phyloP scores from a whole-genome alignment of 1,284 basidiomycete genomes.

The Melampsora larici-populina region DNA sequence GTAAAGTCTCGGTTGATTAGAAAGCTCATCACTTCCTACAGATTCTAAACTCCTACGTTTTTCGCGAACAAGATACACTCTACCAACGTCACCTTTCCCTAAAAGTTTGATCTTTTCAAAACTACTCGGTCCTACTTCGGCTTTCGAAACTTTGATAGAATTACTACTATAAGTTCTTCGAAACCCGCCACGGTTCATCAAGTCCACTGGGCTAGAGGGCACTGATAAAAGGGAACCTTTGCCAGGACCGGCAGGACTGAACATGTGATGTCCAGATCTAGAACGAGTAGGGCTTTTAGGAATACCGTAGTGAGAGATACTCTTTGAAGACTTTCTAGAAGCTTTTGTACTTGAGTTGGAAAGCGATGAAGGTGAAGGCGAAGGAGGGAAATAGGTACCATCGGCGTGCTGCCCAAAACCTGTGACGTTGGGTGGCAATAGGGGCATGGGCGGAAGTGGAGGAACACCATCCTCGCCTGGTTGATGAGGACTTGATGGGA shows the following conservation, averaged over 20 bases:
- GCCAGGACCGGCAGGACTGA: not conserved
- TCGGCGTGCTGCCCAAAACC: conserved; percentile 38
- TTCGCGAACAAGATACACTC: conserved; percentile 90
- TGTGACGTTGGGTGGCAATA: conserved; percentile 20
- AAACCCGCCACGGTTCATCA: conserved; percentile 63
- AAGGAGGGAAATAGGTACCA: conserved; percentile 26
- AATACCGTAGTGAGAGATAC: conserved; percentile 11
- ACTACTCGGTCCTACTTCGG: conserved; percentile 82
- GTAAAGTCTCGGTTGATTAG: conserved; percentile 28
- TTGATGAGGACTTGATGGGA: not conserved
- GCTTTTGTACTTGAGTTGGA: not conserved
- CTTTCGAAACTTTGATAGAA: conserved; percentile 78
- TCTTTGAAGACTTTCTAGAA: conserved; percentile 18
- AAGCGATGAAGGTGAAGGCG: not conserved
- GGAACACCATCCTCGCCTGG: not conserved
- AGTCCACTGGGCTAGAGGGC: not conserved
- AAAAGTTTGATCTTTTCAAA: conserved; percentile 93
- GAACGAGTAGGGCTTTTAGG: not conserved
- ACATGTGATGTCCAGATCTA: not conserved
- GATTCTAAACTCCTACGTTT: conserved; percentile 89
- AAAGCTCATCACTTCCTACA: conserved; percentile 82
- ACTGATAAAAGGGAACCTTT: not conserved
- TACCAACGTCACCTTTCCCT: conserved; percentile 91
- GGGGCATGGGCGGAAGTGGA: conserved; percentile 1
- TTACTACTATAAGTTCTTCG: conserved; percentile 93